phyloP scores from a whole-genome alignment of 2,329 filamentous ascomycete genomes.

The Pezicula neosporulosa region DNA sequence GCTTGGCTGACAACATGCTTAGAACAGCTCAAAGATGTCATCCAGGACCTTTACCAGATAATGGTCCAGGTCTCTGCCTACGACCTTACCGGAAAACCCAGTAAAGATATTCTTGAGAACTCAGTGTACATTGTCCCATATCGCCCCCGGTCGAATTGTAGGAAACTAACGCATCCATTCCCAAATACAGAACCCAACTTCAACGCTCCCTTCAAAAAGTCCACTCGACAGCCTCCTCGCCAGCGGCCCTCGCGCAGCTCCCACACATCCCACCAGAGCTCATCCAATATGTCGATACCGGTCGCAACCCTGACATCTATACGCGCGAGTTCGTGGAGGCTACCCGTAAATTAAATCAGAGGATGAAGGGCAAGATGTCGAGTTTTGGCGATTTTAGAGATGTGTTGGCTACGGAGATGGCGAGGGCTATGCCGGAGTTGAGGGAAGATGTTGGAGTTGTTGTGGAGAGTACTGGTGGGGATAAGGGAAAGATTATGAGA shows the following conservation, averaged over 20 bases:
- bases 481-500: constrained; percentile 3
- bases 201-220: constrained; percentile 36
- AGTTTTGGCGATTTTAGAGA: constrained; percentile 61
- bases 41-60: constrained; percentile 61
- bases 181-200: constrained; percentile 36
- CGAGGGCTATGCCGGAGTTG: constrained; percentile 25
- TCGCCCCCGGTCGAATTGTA: constrained; percentile 1
- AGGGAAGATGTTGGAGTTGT: constrained; percentile 24
- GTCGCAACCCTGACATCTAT: constrained; percentile 72
- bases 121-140: constrained; percentile 39
- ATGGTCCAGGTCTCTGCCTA: constrained; percentile 62
- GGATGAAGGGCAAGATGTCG: constrained; percentile 60
- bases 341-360: constrained; percentile 62
- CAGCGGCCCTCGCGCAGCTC: constrained; percentile 29
- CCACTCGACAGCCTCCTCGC: constrained; percentile 37
- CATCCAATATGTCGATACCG: constrained; percentile 66
- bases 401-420: constrained; percentile 46
- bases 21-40: constrained; percentile 59
- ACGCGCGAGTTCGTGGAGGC: constrained; percentile 71
- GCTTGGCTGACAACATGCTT: constrained; percentile 2
- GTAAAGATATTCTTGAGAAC: constrained; percentile 50
- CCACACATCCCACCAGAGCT: constrained; percentile 59
- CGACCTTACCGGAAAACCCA: constrained; percentile 46
- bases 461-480: constrained; percentile 21
- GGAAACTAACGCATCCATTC: background rate